A percentile compares a stretch with the other conserved stretches of the same genome.
These are phyloP conservation scores for Orychophragmus violaceus DNA, from an alignment of 345 rosid species.

Conservation along the genomic window DNA sequence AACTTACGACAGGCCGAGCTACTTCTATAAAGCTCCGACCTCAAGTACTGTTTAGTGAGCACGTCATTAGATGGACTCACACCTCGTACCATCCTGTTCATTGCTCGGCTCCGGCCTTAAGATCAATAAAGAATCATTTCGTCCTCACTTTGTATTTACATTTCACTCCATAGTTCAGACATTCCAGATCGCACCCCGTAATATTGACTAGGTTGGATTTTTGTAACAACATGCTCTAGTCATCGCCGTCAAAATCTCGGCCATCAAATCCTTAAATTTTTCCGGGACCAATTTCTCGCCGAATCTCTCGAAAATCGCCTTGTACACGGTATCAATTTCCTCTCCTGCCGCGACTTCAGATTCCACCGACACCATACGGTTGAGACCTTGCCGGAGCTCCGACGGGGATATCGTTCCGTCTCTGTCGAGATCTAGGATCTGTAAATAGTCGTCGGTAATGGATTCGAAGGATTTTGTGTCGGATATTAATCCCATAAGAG, in stretches of 20 bases:
- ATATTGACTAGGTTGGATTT: too few relatives aligned
- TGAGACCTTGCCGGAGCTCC: slow-evolving; percentile 35
- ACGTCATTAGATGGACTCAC: too few relatives aligned
- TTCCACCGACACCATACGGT: slow-evolving; percentile 32
- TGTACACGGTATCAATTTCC: slow-evolving; percentile 19
- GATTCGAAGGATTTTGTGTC: slow-evolving; percentile 28
- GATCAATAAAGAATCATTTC: too few relatives aligned
- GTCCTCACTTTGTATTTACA: too few relatives aligned
- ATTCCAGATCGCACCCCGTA: too few relatives aligned
- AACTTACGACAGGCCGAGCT: too few relatives aligned
- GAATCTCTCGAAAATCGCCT: slow-evolving; percentile 39
- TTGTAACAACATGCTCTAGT: too few relatives aligned
- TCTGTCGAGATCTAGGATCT: slow-evolving; percentile 32
- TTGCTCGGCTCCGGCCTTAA: too few relatives aligned
- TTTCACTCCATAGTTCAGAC: too few relatives aligned
- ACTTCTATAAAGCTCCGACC: too few relatives aligned
- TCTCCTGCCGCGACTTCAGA: slow-evolving; percentile 14
- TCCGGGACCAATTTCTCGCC: slow-evolving; percentile 29
- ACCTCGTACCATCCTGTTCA: too few relatives aligned
- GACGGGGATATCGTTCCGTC: slow-evolving; percentile 31
- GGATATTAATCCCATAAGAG: slow-evolving; percentile 36
- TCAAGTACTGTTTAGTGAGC: too few relatives aligned
- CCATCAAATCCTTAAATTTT: slow-evolving; percentile 30
- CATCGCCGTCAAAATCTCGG: slow-evolving; percentile 50
- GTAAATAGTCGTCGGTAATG: slow-evolving; percentile 33